Evolutionary conservation across 2,329 filamentous ascomycete genomes (phyloP), one percentile per base, ranked within the genome.

Genomic region (Talaromyces sp.): DNA sequence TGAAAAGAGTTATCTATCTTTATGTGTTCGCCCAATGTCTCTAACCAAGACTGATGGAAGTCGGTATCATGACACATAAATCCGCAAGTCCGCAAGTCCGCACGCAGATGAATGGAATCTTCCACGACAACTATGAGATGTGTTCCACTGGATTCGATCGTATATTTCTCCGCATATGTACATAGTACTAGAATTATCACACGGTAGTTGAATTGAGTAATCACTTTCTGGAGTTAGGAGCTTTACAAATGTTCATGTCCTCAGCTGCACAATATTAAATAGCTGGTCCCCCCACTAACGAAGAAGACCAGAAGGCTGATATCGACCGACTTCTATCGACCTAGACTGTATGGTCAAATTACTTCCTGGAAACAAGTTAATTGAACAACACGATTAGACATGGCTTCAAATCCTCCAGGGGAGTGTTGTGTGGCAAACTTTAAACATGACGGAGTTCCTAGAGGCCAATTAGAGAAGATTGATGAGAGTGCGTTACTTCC

Each of bases 321-420:
- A 27, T 51, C 15, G 15, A 29, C 15, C 6, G 47, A 29, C 22
- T 29, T n/a, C 15, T 13, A 47, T 49, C 11, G 15, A 53, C 7
- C 49, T 3, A 29, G 27, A 31, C 27, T 49, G 4, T 5, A 27
- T 45, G 17, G 10, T 27, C 5, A 4, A 27, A 7, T 2, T n/a
- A n/a, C n/a, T 47, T n/a, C 4, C 8, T 17, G 13, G 13, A 34
- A 13, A 1, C 19, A 25, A 34, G 8, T 54, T 2, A 22, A 34
- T 31, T 4, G 2, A 49, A 27, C 3, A 51, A n/a, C 22, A 6
- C n/a, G 8, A 25, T 5, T 19, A 38, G 75, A 61, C 67, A 86
- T 86, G 83, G 77, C 83, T 25, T 85, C 84, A 49, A 77, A 84
- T 69, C 78, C 82, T n/a, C 80, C 82, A 53, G 77, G 73, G 65